A percentile compares a stretch with the other conserved stretches of the same genome.
These are phyloP conservation scores for Trypanosoma theileri DNA, from an alignment of 208 protist genomes.

Conservation along the genomic window DNA sequence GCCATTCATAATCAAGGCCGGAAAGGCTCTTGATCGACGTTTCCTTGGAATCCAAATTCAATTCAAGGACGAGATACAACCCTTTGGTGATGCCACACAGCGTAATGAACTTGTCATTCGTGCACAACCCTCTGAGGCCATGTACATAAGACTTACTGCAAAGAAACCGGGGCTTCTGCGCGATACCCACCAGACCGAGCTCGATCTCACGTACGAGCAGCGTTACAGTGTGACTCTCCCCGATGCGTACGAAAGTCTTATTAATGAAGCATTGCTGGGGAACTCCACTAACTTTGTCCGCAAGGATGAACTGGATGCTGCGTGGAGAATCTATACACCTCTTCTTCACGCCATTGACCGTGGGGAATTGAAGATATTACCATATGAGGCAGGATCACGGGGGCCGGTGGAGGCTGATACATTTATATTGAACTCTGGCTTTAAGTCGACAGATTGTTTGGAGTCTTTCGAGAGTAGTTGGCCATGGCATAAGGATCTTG, in stretches of 20 bases:
- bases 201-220: slow-evolving; percentile 87
- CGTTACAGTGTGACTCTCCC: slow-evolving; percentile 82
- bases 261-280: slow-evolving; percentile 82
- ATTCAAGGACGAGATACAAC: slow-evolving; percentile 87
- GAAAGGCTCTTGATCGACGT: slow-evolving; percentile 89
- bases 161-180: slow-evolving; percentile 83
- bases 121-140: slow-evolving; percentile 90
- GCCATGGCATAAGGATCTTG: slow-evolving; percentile 14
- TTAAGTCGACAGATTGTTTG: slow-evolving; percentile 43
- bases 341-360: slow-evolving; percentile 87
- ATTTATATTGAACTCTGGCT: slow-evolving; percentile 57
- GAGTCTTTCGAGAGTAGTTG: background rate
- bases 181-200: slow-evolving; percentile 83
- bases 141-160: slow-evolving; percentile 91
- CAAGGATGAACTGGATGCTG: slow-evolving; percentile 89
- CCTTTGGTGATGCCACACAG: slow-evolving; percentile 70
- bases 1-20: slow-evolving; percentile 91
- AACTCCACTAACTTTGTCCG: slow-evolving; percentile 91
- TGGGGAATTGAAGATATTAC: slow-evolving; percentile 56
- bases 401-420: slow-evolving; percentile 80
- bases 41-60: slow-evolving; percentile 83
- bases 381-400: slow-evolving; percentile 80
- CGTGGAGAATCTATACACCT: slow-evolving; percentile 92
- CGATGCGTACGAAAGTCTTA: slow-evolving; percentile 91
- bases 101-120: slow-evolving; percentile 93